Evolutionary conservation across 108 stramenopile genomes (phyloP).

Genomic region (Fragilariopsis cylindrus): DNA sequence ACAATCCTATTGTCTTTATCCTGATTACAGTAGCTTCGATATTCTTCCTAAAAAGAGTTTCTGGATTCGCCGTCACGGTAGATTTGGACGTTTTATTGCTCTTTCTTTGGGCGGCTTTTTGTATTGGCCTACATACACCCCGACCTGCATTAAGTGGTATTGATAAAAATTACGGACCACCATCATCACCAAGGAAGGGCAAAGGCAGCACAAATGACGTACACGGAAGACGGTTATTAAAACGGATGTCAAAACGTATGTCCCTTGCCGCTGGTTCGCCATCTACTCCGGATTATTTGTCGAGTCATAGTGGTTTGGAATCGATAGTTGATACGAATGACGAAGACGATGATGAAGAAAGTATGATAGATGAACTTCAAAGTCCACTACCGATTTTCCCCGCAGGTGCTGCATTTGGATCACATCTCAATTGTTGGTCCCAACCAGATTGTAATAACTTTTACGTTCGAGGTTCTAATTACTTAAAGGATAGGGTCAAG

Average conservation of each 20-base stretch:
- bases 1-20: constrained; percentile 42
- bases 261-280: too few species aligned
- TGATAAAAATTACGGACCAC: constrained; percentile 27
- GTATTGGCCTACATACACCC: constrained; percentile 53
- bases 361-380: constrained; percentile 19
- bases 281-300: constrained; percentile 10
- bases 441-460: constrained; percentile 58
- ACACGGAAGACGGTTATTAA: constrained; percentile 29
- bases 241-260: constrained; percentile 2
- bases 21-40: constrained; percentile 15
- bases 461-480: constrained; percentile 74
- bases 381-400: constrained; percentile 58
- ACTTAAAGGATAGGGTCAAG: constrained; percentile 77
- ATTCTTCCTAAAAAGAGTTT: constrained; percentile 21
- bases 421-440: constrained; percentile 75
- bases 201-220: background rate
- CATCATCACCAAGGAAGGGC: background rate
- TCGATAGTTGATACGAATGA: background rate
- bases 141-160: constrained; percentile 46
- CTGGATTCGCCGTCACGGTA: constrained; percentile 29
- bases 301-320: background rate
- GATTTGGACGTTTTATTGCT: constrained; percentile 54
- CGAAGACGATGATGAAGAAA: constrained; percentile 12
- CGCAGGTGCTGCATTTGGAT: constrained; percentile 63
- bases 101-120: constrained; percentile 50